Evolutionary conservation across 1,284 basidiomycete genomes (phyloP), one percentile per base, ranked within the genome.

Genomic region (Mycena citricolor): DNA sequence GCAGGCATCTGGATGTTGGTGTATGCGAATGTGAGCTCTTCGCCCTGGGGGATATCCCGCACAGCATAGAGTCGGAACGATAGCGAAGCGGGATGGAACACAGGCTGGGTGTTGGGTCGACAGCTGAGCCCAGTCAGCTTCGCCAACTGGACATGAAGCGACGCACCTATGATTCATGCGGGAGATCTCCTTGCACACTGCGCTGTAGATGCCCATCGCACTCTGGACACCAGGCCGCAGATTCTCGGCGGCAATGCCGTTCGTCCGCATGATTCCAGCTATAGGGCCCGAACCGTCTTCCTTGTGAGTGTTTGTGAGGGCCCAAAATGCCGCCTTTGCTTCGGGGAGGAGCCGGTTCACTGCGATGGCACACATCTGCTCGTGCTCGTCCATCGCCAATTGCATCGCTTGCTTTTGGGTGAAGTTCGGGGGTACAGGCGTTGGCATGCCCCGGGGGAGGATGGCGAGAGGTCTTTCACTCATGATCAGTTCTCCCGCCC

Each of bases 151-250:
- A 3, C n/a, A 23, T 28, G 7, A 21, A 11, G 7, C 13, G 4
- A 19, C 31, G 19, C 41, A 60, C 61, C 59, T 61, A 30, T 62
- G 61, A 29, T 53, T 53, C 20, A 53, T 6, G 14, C 47, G 38
- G 8, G 47, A 53, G 10, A 40, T 37, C 3, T 42, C 17, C 10
- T 47, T 31, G 17, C 17, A 40, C 10, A 39, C 22, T 5, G 11
- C 39, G 11, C 25, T 17, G 39, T 46, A 32, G 11, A n/a, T 6
- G n/a, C 19, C 32, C 41, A 23, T n/a, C 5, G 25, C 14, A 25
- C 26, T 20, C 22, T 14, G 25, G 8, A 35, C 17, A 12, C 25
- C 23, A 3, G 13, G 31, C 13, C 19, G 20, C 4, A 32, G 31
- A 14, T 29, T 26, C 8, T 8, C n/a, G 4, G 39, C 5, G 12